Percentiles rank a stretch among this genome's conserved stretches.
Evolutionary conservation across 176 grass and related monocot species (phyloP).

Genomic region (Zoysia japonica): DNA sequence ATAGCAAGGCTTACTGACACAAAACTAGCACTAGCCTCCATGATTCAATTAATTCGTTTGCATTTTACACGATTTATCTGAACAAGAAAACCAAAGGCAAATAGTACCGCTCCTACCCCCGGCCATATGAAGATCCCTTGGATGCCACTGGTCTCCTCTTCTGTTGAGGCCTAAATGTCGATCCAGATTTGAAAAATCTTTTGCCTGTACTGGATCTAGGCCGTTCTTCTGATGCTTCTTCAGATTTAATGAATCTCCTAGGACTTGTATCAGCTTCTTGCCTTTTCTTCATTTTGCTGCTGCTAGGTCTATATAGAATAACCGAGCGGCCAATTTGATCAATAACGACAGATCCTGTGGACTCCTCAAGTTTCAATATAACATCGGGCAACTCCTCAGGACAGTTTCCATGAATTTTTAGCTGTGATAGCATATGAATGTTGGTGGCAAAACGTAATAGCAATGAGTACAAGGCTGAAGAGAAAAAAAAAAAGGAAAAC

Average conservation of each 20-base stretch:
- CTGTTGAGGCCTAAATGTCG: slow-evolving; percentile 42
- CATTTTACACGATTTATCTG: slow-evolving; percentile 33
- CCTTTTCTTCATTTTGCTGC: slow-evolving; percentile 84
- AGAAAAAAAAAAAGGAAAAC: background rate
- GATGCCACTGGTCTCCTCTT: slow-evolving; percentile 41
- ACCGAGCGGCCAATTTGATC: slow-evolving; percentile 78
- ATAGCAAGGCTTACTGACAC: background rate
- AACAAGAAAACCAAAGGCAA: background rate
- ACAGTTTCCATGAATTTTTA: slow-evolving; percentile 86
- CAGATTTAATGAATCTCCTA: slow-evolving; percentile 38
- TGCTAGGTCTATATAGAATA: slow-evolving; percentile 91
- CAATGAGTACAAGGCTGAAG: slow-evolving; percentile 4
- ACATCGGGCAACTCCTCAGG: slow-evolving; percentile 68
- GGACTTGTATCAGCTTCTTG: slow-evolving; percentile 42
- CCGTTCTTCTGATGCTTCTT: slow-evolving; percentile 41
- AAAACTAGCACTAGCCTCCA: slow-evolving; percentile 21
- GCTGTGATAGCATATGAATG: slow-evolving; percentile 46
- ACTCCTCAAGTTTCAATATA: slow-evolving; percentile 79
- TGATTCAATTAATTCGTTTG: slow-evolving; percentile 19
- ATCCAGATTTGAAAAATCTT: slow-evolving; percentile 42
- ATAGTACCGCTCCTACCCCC: slow-evolving; percentile 25
- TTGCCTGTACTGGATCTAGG: slow-evolving; percentile 29
- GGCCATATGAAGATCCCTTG: slow-evolving; percentile 32
- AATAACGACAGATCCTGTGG: slow-evolving; percentile 77
- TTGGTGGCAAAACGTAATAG: slow-evolving; percentile 31